Evolutionary conservation across 2,329 filamentous ascomycete species (phyloP), one percentile per base, ranked within the genome.

Genomic region (Exophiala calicioides): DNA sequence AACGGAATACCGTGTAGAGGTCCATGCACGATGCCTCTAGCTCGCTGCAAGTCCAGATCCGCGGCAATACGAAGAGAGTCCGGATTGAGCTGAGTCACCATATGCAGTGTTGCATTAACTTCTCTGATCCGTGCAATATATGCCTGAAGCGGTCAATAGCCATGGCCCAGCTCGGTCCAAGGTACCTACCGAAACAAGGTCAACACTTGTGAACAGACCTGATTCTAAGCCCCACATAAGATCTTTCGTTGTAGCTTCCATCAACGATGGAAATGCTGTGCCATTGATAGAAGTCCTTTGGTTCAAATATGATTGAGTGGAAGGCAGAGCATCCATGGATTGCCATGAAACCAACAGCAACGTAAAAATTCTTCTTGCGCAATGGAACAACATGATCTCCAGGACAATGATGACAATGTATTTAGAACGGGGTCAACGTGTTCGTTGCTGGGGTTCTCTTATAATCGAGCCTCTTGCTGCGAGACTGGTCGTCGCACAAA

Each of bases 1-100:
- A 86, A 76, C 0, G 82, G 83, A 3, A 86, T 73, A 4, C 83
- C 82, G 59, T 86, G 81, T 0, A 85, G 68, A 2, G 79, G 79
- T 0, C 78, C 74, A 39, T 74, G 61, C 13, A 69, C 50, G 5
- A 62, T 73, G 1, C 77, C 76, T 56, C 65, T 68, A 15, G 63
- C 64, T 13, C 78, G 68, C 57, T 78, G 70, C 9, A 61, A 60
- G 58, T 81, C 78, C 4, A 78, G 61, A 33, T 66, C 56, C 24
- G 62, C 62, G 3, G 77, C 77, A 32, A 80, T 78, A 0, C 61
- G 51, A 42, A 72, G 56, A 3, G 77, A 76, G 63, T 81, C 77
- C 3, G 76, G 77, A 45, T 81, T 80, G 50, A 80, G 58, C 57
- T 81, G 76, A 0, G 74, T 72, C 8, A 81, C 76, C 50, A 70